Conservation (phyloP, 2,329 filamentous ascomycete species). For the Fusarium sp. region DNA sequence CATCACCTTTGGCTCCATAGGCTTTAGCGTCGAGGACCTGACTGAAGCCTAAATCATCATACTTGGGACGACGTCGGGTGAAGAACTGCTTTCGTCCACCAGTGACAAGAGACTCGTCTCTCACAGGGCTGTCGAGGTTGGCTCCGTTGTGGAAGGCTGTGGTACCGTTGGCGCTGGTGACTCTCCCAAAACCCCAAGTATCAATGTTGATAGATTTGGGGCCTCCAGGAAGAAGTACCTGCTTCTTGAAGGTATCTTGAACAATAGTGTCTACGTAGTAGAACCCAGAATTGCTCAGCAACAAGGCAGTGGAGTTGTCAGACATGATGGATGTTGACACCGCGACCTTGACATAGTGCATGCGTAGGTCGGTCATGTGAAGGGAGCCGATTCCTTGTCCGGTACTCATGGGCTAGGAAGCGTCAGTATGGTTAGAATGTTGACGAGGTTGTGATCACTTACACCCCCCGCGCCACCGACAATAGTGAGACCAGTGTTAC, state of each 20-base stretch:
- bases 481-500: conserved; percentile 68
- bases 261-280: conserved; percentile 24
- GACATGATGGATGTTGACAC: not conserved
- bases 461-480: conserved; percentile 28
- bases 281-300: not conserved
- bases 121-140: not conserved
- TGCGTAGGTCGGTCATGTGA: conserved; percentile 23
- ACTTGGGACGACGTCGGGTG: conserved; percentile 20
- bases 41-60: not conserved
- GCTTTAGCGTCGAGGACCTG: not conserved
- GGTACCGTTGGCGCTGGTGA: conserved; percentile 20
- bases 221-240: conserved; percentile 23
- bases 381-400: conserved; percentile 38
- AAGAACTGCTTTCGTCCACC: conserved; percentile 6
- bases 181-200: conserved; percentile 27
- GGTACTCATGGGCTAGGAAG: conserved; percentile 2
- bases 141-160: conserved; percentile 27
- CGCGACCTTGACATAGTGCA: not conserved
- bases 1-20: not conserved
- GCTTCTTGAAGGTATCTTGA: not conserved
- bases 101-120: not conserved
- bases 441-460: not conserved
- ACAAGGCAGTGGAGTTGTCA: not conserved
- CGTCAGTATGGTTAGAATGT: not conserved
- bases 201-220: not conserved